Evolutionary conservation across 2,329 filamentous ascomycete genomes (phyloP).

Genomic region (Colletotrichum abscissum): DNA sequence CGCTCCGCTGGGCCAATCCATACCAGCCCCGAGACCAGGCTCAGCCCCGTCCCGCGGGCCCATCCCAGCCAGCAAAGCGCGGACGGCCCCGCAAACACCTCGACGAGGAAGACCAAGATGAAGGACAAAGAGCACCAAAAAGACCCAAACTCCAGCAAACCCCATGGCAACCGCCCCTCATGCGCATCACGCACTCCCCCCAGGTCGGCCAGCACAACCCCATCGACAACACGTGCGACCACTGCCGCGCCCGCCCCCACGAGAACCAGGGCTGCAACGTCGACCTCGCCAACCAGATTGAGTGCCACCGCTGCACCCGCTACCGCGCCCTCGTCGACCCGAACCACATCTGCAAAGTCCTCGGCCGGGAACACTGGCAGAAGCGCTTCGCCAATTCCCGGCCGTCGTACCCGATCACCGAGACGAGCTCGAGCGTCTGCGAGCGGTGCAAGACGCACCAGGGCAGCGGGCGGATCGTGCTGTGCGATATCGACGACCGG

Average conservation of each 20-base stretch:
- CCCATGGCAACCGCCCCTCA: background rate
- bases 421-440: slow-evolving; percentile 22
- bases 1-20: background rate
- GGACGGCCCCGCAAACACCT: too few species aligned
- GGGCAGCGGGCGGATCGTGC: background rate
- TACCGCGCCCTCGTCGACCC: slow-evolving; percentile 26
- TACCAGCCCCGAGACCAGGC: background rate
- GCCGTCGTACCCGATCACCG: slow-evolving; percentile 12
- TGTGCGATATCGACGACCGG: slow-evolving; percentile 30
- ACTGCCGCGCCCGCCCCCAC: slow-evolving; percentile 13
- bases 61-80: too few species aligned
- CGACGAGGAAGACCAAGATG: background rate
- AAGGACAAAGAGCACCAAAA: background rate
- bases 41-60: background rate
- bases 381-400: slow-evolving; percentile 29
- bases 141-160: background rate
- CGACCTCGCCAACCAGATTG: slow-evolving; percentile 28
- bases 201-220: background rate
- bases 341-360: slow-evolving; percentile 25
- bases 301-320: slow-evolving; percentile 31
- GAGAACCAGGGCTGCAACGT: slow-evolving; percentile 19
- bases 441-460: slow-evolving; percentile 10
- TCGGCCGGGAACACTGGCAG: slow-evolving; percentile 25
- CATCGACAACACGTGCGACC: slow-evolving; percentile 10
- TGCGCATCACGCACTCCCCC: background rate